Evolutionary conservation across 108 stramenopile species (phyloP), one percentile per base, ranked within the genome.

Genomic region (Cyclotella atomus): DNA sequence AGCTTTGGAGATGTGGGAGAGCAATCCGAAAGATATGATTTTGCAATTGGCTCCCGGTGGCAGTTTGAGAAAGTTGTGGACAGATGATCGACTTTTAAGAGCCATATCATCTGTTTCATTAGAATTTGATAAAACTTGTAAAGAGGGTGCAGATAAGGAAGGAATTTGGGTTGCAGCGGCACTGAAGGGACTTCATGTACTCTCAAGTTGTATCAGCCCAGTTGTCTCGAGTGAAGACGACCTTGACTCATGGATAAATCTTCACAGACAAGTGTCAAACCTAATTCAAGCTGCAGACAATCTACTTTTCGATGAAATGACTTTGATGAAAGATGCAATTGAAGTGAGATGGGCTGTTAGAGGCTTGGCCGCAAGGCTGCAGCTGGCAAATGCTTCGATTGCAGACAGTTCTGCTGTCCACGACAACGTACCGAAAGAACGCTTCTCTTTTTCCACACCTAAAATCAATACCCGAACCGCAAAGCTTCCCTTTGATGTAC

Each of bases 401-500:
- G 2, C 38, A 28, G n/a, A 19, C 55, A 57, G 14, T 64, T 2
- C 23, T 44, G 27, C 23, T 19, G 29, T 30, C 12, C 16, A 19
- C 29, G 28, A 53, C 25, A 4, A 10, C 14, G 0, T 21, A 19
- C 23, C 56, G 15, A 38, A 27, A 17, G 46, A 33, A 44, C 35
- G 20, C 7, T 25, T 73, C 15, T 20, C 23, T 27, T 75, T 80
- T 55, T 52, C 70, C 3, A 77, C 75, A 34, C 70, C 74, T 19
- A 84, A 81, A 43, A 73, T 85, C 27, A 82, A 87, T 57, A 34
- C 44, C 27, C 80, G 86, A 1, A 59, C 72, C 14, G 38, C 62
- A n/a, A 77, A 68, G 23, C 63, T 84, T 38, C 89, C 89, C 16
- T 90, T 90, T 86, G 89, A 90, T 61, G 84, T 90, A 24, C 52